Percentiles rank a stretch among this genome's conserved stretches.
These are phyloP conservation scores for Solanum lycopersicoides DNA, from an alignment of 257 asterid species.

Conservation along the genomic window DNA sequence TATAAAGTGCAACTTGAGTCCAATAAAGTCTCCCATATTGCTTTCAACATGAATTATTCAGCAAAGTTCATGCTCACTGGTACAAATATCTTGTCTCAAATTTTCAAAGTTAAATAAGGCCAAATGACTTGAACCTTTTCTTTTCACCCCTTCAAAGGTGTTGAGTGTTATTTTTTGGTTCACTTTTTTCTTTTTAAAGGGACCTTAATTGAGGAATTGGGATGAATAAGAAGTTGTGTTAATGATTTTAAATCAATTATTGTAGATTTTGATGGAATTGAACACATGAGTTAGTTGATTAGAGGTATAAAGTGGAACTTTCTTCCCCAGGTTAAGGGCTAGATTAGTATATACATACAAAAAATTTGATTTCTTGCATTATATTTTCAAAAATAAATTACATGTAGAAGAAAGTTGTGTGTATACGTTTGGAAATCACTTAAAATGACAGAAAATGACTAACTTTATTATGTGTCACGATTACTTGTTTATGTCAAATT, in stretches of 20 bases:
- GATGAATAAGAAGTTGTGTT: background rate
- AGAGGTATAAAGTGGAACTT: background rate
- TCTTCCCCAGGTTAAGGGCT: background rate
- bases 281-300: background rate
- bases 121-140: background rate
- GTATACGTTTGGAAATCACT: background rate
- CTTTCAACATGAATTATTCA: background rate
- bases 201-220: background rate
- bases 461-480: background rate
- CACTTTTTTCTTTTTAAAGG: background rate
- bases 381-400: background rate
- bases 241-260: background rate
- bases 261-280: background rate
- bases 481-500: background rate
- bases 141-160: background rate
- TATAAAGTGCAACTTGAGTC: background rate
- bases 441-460: too few species aligned
- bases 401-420: background rate
- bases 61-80: background rate
- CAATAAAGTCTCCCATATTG: background rate
- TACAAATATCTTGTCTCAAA: background rate
- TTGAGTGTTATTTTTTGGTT: background rate
- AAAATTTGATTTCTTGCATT: background rate
- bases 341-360: background rate
- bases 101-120: background rate